phyloP scores from a whole-genome alignment of 2,329 filamentous ascomycete genomes.

The Colletotrichum lini region DNA sequence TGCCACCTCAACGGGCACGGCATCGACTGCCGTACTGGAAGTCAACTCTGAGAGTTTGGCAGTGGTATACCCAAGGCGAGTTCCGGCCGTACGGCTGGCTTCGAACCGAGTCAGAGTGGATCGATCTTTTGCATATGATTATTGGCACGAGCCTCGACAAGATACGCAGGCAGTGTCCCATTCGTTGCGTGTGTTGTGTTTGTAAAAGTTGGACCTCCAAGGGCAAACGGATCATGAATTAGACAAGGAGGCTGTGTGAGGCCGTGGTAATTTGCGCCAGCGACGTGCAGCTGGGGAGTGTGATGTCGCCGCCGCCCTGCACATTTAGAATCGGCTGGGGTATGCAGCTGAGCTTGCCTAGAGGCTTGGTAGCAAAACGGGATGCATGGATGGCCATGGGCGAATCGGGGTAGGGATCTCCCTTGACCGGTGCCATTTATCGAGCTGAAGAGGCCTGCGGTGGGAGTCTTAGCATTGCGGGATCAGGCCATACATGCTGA shows the following conservation, averaged over 20 bases:
- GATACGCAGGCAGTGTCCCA: background rate
- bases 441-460: background rate
- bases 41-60: background rate
- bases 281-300: background rate
- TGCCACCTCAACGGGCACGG: background rate
- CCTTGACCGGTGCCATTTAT: slow-evolving; percentile 12
- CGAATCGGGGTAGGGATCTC: background rate
- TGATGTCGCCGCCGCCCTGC: background rate
- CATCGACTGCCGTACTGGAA: background rate
- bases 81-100: background rate
- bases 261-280: background rate
- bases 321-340: slow-evolving; percentile 1
- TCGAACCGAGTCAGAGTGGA: background rate
- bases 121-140: background rate
- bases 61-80: background rate
- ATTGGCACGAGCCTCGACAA: background rate
- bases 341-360: slow-evolving; percentile 12
- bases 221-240: background rate
- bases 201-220: too few species aligned
- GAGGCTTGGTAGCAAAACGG: background rate
- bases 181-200: background rate
- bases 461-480: background rate
- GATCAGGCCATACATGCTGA: slow-evolving; percentile 20
- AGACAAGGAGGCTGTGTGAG: background rate
- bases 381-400: background rate